Conservation (phyloP, 23 red algal genomes). For the Gracilaria caudata region DNA sequence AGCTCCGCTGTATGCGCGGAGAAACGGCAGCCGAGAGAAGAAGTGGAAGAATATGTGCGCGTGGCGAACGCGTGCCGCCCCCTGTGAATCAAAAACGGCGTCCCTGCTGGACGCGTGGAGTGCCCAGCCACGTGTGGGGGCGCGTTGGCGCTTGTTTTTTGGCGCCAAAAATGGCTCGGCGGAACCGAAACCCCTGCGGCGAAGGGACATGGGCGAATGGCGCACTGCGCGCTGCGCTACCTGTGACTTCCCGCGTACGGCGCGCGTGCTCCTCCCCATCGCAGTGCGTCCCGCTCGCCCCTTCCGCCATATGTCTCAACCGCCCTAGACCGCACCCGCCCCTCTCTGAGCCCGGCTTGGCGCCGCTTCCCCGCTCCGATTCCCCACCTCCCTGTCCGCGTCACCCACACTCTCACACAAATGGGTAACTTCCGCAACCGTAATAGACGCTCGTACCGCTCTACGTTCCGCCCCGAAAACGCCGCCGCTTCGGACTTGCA, state of each 20-base stretch:
- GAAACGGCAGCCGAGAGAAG: not conserved
- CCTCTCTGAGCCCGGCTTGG: not conserved
- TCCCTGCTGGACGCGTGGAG: no score
- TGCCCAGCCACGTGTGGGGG: no score
- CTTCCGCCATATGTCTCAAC: no score
- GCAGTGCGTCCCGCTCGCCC: no score
- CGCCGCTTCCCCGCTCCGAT: not conserved
- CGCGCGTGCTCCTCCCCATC: no score
- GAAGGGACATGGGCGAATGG: no score
- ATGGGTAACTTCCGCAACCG: constrained; percentile 49
- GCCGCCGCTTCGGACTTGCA: not conserved
- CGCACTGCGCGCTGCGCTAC: no score
- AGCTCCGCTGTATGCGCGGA: not conserved
- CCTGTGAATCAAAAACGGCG: no score
- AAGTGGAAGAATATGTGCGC: not conserved
- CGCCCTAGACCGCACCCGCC: no score
- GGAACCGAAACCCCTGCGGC: not conserved
- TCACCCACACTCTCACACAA: not conserved
- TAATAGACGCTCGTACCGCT: not conserved
- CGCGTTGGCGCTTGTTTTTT: not conserved
- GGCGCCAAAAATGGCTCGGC: not conserved
- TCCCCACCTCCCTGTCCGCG: not conserved
- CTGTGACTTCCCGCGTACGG: no score
- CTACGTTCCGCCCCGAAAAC: constrained; percentile 17
- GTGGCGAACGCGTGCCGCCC: not conserved